Evolutionary conservation across 768 basidiomycete genomes (phyloP), one percentile per base, ranked within the genome.

Genomic region (Podaxis sp.): DNA sequence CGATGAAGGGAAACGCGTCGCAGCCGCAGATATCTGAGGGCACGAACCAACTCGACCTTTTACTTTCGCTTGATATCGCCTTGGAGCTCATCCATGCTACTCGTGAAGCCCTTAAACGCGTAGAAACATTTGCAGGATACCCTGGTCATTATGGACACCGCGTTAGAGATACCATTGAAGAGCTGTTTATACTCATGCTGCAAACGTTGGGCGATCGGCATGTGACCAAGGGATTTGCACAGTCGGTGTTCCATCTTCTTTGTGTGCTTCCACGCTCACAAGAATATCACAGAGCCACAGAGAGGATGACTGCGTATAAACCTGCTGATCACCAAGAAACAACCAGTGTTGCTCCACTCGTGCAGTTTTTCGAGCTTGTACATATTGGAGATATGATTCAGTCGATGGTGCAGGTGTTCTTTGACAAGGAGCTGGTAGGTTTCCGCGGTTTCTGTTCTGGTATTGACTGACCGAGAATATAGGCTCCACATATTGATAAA

Each of bases 351-450:
- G 94, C 95, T 0, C 97, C 97, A 0, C 75, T 99, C 2, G 76
- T 98, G 42, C 95, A 98, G 70, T 98, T 98, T 75, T 98, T 99
- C 65, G 96, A 98, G 76, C 79, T 98, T 23, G 96, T 96, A 0
- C 97, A 98, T 74, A 79, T 98, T 14, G 97, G 95, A 0, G 96
- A 99, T 69, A 99, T 93, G 14, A 98, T 98, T 47, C 93, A 96
- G 73, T 93, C 89, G 16, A 98, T 98, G 87, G 86, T 97, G 5
- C 95, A 99, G 66, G 97, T 98, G 1, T 99, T 95, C 72, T 99
- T 96, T 69, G 97, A 98, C 69, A 95, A 95, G 68, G 96, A 97
- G 67, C 76, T 98, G 74, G 93, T 91, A 62, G 25, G 87, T 70
- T 5, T 48, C 16, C n/a, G 55, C 16, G 46, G 10, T n/a, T 21